phyloP scores from a whole-genome alignment of 768 basidiomycete genomes.

The Lactarius deliciosus region DNA sequence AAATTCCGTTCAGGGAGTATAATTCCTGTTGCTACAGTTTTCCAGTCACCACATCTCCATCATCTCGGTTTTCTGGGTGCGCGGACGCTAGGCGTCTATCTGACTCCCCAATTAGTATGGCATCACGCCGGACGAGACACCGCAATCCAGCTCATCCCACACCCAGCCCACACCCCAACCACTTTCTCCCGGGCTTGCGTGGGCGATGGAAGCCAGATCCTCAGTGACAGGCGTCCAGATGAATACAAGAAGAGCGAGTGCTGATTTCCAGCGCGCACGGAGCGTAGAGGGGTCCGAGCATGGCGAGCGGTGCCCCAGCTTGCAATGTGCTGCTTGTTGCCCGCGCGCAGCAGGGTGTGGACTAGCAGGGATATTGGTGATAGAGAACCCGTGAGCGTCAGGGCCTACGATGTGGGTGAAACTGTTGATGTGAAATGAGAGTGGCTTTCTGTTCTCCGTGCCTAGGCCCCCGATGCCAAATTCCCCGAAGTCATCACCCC shows the following conservation, averaged over 20 bases:
- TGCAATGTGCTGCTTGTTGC: slow-evolving; percentile 38
- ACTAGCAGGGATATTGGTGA: slow-evolving; percentile 59
- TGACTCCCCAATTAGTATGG: neutral
- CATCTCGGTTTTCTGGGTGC: neutral
- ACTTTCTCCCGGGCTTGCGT: slow-evolving; percentile 6
- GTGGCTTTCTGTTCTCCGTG: neutral
- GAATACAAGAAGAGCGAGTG: slow-evolving; percentile 47
- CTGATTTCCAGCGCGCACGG: slow-evolving; percentile 51
- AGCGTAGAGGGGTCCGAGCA: slow-evolving; percentile 48
- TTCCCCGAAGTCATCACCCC: slow-evolving; percentile 82
- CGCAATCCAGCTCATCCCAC: slow-evolving; percentile 52
- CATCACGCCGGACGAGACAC: neutral
- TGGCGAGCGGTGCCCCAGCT: slow-evolving; percentile 89
- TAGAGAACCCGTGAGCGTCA: slow-evolving; percentile 28
- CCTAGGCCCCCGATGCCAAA: slow-evolving; percentile 53
- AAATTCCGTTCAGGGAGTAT: neutral
- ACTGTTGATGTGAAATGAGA: slow-evolving; percentile 42
- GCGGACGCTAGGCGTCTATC: neutral
- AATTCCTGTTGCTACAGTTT: neutral
- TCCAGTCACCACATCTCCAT: too few species aligned
- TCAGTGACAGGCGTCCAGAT: slow-evolving; percentile 51
- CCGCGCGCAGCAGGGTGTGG: slow-evolving; percentile 53
- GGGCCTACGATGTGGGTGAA: slow-evolving; percentile 37
- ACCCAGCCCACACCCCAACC: slow-evolving; percentile 47
- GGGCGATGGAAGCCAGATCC: slow-evolving; percentile 49